phyloP scores from a whole-genome alignment of 2,329 filamentous ascomycete species.

The Didymella sp. region DNA sequence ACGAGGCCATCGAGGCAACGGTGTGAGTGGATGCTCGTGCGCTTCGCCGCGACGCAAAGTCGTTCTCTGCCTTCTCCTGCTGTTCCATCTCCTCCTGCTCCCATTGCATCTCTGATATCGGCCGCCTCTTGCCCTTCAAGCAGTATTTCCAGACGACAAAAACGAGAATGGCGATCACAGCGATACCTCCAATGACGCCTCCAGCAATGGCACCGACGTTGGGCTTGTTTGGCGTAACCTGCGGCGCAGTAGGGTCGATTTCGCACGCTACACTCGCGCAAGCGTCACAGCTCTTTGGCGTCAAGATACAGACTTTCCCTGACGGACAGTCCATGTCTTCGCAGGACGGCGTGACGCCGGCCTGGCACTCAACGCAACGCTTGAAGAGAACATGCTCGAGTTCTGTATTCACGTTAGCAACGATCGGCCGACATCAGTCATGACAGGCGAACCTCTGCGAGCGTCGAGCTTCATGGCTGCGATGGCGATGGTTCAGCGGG shows the following conservation, averaged over 20 bases:
- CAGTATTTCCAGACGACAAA: conserved; percentile 89
- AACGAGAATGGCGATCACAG: conserved; percentile 73
- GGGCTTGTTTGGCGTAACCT: conserved; percentile 50
- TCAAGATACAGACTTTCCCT: conserved; percentile 66
- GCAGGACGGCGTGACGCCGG: conserved; percentile 59
- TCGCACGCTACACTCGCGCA: conserved; percentile 67
- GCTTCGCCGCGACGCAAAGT: conserved; percentile 62
- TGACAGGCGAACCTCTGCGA: conserved; percentile 15
- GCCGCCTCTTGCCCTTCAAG: conserved; percentile 78
- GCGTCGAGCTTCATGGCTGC: conserved; percentile 17
- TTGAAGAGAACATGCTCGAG: conserved; percentile 56
- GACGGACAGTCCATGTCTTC: conserved; percentile 59
- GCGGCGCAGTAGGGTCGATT: conserved; percentile 46
- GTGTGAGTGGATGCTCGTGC: conserved; percentile 81
- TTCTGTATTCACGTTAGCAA: conserved; percentile 35
- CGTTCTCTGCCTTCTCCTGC: conserved; percentile 64
- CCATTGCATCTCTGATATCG: conserved; percentile 64
- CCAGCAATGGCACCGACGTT: conserved; percentile 88
- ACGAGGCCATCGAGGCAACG: conserved; percentile 92
- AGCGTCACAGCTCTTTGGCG: conserved; percentile 63
- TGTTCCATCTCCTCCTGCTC: conserved; percentile 61
- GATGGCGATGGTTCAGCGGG: conserved; percentile 7
- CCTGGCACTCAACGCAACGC: conserved; percentile 66
- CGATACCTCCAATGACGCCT: conserved; percentile 84
- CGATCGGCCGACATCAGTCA: too few species aligned